Evolutionary conservation across 768 basidiomycete genomes (phyloP), one percentile per base, ranked within the genome.

Genomic region (Boletus eberwhitei): DNA sequence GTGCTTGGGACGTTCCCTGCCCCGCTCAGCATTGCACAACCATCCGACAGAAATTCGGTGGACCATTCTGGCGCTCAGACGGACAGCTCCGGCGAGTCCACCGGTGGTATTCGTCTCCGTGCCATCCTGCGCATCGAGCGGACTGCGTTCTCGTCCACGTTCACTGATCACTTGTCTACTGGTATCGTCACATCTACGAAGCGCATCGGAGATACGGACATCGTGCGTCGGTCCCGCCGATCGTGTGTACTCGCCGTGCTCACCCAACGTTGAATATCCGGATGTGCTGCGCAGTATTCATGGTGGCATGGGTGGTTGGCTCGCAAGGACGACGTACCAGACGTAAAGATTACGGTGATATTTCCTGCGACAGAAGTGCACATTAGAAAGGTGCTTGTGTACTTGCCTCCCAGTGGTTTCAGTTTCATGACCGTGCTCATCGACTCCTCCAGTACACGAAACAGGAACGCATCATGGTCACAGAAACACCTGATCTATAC

Each of bases 311-410:
- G 79, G 3, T 93, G 88, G 85, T 64, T 90, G n/a, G 59, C 63
- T 57, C 64, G n/a, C 59, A 64, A 16, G 37, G 59, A 57, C 38
- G 72, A 65, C 38, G 26, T 65, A 3, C 79, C 85, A 2, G 94
- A 97, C 61, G 74, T 93, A 54, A 91, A 91, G 73, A 80, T 98
- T 59, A 89, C 85, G 57, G 75, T 93, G 17, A 86, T 97, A 48
- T 88, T 80, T 58, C 96, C 96, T 16, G 93, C 93, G 2, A 98
- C 93, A 0, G 89, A 93, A 8, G 82, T 86, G 4, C 94, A 98
- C 65, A 86, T 98, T 54, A 80, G 79, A 57, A 97, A 97, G 79
- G 21, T 50, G 46, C 35, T 45, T 19, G 32, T 26, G 4, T 26
- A 3, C n/a, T n/a, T n/a, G n/a, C 48, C 17, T 43, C 7, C n/a